Evolutionary conservation across 768 basidiomycete species (phyloP).

Genomic region (Boletus huronensis): DNA sequence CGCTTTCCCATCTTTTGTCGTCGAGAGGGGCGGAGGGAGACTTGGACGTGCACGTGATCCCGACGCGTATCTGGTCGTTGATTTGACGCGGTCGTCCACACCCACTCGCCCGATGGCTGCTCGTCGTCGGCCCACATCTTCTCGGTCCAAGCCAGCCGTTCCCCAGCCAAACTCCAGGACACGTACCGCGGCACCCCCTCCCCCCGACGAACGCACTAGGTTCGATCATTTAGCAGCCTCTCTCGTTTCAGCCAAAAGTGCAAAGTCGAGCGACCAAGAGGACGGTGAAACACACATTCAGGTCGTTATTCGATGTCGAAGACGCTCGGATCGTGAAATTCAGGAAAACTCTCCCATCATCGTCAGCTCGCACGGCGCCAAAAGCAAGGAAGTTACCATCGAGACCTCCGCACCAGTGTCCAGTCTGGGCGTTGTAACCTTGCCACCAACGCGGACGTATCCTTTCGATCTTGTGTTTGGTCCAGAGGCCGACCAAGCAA

Average conservation of each 20-base stretch:
- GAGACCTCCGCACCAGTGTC: constrained; percentile 70
- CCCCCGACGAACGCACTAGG: constrained; percentile 18
- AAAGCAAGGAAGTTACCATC: constrained; percentile 72
- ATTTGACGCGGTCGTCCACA: constrained; percentile 33
- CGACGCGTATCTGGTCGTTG: constrained; percentile 26
- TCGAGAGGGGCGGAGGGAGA: neutral
- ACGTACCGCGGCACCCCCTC: constrained; percentile 43
- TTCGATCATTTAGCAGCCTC: constrained; percentile 25
- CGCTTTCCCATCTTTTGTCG: constrained; percentile 71
- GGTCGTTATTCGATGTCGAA: constrained; percentile 87
- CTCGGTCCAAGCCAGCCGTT: constrained; percentile 36
- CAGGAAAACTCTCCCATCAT: constrained; percentile 86
- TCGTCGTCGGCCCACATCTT: constrained; percentile 56
- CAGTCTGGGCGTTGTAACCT: constrained; percentile 66
- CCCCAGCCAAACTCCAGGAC: constrained; percentile 40
- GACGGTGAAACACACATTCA: constrained; percentile 82
- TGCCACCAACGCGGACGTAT: constrained; percentile 82
- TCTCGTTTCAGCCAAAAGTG: constrained; percentile 19
- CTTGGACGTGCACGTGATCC: constrained; percentile 32
- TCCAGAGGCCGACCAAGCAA: constrained; percentile 91
- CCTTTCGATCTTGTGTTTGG: constrained; percentile 96
- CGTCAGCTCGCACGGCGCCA: constrained; percentile 72
- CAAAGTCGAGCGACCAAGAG: constrained; percentile 30
- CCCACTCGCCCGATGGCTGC: constrained; percentile 58
- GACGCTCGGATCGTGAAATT: constrained; percentile 81